Evolutionary conservation across 306 rosid genomes (phyloP).

Genomic region (Oxytropis ochrocephala): DNA sequence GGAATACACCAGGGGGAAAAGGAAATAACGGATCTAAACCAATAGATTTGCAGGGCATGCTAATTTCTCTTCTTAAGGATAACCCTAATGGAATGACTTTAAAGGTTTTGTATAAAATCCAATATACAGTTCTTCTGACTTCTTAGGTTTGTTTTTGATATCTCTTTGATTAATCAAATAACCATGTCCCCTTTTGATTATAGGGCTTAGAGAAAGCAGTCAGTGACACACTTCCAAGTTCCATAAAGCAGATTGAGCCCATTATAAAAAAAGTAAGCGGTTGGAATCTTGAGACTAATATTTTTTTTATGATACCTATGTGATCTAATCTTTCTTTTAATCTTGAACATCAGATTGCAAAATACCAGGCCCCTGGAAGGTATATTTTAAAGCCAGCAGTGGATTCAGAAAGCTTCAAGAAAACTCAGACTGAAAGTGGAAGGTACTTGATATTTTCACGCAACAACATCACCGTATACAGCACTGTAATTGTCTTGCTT

Average conservation of each 20-base stretch:
- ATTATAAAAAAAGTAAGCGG: slow-evolving; percentile 68
- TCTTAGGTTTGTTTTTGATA: background rate
- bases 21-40: slow-evolving; percentile 53
- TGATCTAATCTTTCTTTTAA: slow-evolving; percentile 32
- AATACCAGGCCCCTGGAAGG: slow-evolving; percentile 69
- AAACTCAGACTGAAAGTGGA: slow-evolving; percentile 62
- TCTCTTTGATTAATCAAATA: slow-evolving; percentile 4
- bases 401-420: slow-evolving; percentile 60
- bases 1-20: slow-evolving; percentile 50
- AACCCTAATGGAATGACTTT: slow-evolving; percentile 81
- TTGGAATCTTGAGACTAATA: slow-evolving; percentile 20
- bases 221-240: slow-evolving; percentile 63
- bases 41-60: slow-evolving; percentile 59
- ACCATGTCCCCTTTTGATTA: slow-evolving; percentile 12
- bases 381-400: slow-evolving; percentile 57
- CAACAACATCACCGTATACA: background rate
- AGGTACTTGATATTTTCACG: slow-evolving; percentile 48
- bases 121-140: background rate
- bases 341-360: slow-evolving; percentile 73
- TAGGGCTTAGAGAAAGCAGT: slow-evolving; percentile 86
- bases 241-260: slow-evolving; percentile 63
- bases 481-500: background rate
- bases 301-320: slow-evolving; percentile 16
- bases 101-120: slow-evolving; percentile 39
- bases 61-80: slow-evolving; percentile 62